These are phyloP conservation scores for barrel medic (Medicago truncatula) DNA, from an alignment of 306 rosid genomes.

Conservation along the genomic window DNA sequence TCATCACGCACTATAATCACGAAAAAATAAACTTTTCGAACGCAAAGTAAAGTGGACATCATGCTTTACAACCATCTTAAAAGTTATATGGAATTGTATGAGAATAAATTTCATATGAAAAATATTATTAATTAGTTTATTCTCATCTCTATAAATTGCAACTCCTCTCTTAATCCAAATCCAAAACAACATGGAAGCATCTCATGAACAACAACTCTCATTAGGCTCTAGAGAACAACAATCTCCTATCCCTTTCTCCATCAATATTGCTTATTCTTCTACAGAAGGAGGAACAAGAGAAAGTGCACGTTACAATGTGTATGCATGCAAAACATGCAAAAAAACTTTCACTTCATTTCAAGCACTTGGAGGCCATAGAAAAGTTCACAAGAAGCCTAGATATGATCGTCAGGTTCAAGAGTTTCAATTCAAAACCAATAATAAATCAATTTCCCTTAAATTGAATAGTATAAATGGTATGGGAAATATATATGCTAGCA, in stretches of 20 bases:
- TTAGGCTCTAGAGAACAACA: conserved; percentile 54
- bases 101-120: background rate
- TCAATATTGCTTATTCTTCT: too few relatives aligned
- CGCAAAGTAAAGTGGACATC: background rate
- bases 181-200: conserved; percentile 62
- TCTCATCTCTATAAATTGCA: background rate
- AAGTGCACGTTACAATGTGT: conserved; percentile 53
- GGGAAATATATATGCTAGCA: conserved; percentile 41
- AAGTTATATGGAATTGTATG: background rate
- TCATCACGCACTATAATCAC: background rate
- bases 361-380: conserved; percentile 86
- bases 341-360: conserved; percentile 80
- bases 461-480: background rate
- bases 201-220: conserved; percentile 56
- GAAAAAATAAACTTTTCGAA: background rate
- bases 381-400: conserved; percentile 82
- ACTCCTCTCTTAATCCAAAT: background rate
- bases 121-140: background rate
- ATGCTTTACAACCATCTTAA: background rate
- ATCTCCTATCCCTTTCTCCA: too few relatives aligned
- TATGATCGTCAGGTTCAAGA: conserved; percentile 50
- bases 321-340: conserved; percentile 84
- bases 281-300: background rate
- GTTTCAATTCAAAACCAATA: conserved; percentile 46
- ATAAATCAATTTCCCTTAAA: conserved; percentile 49